Evolutionary conservation across 2,329 filamentous ascomycete genomes (phyloP), one percentile per base, ranked within the genome.

Genomic region (Sphaceloma murrayae): DNA sequence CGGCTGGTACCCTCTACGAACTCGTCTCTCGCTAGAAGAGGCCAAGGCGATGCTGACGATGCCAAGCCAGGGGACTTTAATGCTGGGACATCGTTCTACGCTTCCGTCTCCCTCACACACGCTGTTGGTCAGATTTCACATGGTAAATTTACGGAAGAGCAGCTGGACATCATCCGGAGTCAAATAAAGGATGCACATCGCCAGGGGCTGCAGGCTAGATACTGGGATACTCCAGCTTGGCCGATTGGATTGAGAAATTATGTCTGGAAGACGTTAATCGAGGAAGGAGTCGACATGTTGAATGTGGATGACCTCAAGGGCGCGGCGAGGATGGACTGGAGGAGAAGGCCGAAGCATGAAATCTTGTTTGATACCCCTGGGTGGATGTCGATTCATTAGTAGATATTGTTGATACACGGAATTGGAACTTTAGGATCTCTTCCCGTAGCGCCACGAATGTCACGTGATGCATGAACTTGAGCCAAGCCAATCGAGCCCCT

Each of bases 81-180:
- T 53, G 46, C 54, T 1, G 61, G 63, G 13, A 85, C 82, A 57
- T 80, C 77, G 3, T 79, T 77, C 61, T 85, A 83, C 58, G 77
- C 80, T 13, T 79, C 74, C 36, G 68, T 71, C 2, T 70, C 73
- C 11, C 79, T 84, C 54, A 61, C 59, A 13, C 54, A 59, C 3
- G 58, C 69, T 1, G 66, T 85, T 10, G 80, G 59, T 3, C 55
- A 54, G 47, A 48, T 57, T 34, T 69, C 58, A 65, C 67, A 57
- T 54, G 69, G 68, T 3, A 62, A 61, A 2, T 56, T 82, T 1
- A 69, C 64, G 0, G 45, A 57, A 1, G 46, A 51, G 3, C 73
- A 77, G 50, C 56, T 72, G 36, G 52, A 65, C 0, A 55, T 60
- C 9, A 62, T 78, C 47, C 62, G 72, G 21, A 61, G 62, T 2